A percentile compares a stretch with the other conserved stretches of the same genome.
Conservation (phyloP, 371 early-diverging fungal genomes). For the Synchytrium microbalum region DNA sequence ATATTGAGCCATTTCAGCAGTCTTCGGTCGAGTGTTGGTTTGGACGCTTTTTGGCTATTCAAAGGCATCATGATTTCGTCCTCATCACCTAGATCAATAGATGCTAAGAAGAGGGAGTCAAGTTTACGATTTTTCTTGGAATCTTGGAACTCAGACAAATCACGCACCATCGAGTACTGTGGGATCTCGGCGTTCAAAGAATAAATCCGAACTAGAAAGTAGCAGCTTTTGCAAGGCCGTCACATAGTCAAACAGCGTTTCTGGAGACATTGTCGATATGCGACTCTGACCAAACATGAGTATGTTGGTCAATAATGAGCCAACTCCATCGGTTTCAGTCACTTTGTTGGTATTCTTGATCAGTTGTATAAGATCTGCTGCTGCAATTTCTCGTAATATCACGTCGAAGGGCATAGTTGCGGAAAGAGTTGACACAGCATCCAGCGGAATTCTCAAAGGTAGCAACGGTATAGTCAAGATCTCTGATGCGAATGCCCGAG, state of each 20-base stretch:
- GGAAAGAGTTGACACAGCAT: slow-evolving; percentile 26
- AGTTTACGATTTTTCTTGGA: background rate
- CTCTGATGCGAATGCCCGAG: slow-evolving; percentile 14
- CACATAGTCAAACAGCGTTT: background rate
- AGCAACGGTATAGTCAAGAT: slow-evolving; percentile 37
- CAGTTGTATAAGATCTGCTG: background rate
- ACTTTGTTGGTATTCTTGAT: slow-evolving; percentile 2
- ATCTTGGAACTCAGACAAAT: background rate
- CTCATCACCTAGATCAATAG: slow-evolving; percentile 25
- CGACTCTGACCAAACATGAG: slow-evolving; percentile 36
- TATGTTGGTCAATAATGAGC: slow-evolving; percentile 35
- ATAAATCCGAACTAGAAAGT: background rate
- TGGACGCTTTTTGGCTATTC: background rate
- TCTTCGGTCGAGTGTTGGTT: slow-evolving; percentile 30
- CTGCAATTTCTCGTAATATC: slow-evolving; percentile 22
- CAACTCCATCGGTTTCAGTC: slow-evolving; percentile 12
- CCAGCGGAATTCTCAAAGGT: slow-evolving; percentile 34
- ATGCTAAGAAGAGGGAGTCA: slow-evolving; percentile 15
- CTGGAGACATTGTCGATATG: background rate
- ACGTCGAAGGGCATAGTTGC: slow-evolving; percentile 31
- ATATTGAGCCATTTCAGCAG: slow-evolving; percentile 40
- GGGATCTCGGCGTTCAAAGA: background rate
- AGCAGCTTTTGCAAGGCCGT: background rate
- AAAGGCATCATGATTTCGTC: slow-evolving; percentile 30
- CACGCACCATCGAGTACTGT: background rate